These are phyloP conservation scores for Citrus sp. DNA, from an alignment of 345 rosid species.

Conservation along the genomic window DNA sequence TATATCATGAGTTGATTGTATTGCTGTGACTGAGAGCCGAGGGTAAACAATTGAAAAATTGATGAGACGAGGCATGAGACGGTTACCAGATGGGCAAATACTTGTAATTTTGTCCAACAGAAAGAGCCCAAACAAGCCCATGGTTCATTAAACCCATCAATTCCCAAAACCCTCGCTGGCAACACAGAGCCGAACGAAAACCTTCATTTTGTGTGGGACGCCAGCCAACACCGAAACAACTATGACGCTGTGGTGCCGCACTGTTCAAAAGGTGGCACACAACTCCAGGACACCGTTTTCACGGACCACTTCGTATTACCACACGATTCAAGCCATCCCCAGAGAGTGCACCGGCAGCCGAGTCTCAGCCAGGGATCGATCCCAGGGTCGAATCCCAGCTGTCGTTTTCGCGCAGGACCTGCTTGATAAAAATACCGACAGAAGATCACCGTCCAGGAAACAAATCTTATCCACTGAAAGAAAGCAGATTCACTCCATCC, in stretches of 20 bases:
- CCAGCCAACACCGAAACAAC: not conserved
- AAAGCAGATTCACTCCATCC: slow-evolving; percentile 65
- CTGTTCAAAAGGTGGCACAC: slow-evolving; percentile 37
- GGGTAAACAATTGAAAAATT: no score
- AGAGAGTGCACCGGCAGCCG: slow-evolving; percentile 60
- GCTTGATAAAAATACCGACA: slow-evolving; percentile 35
- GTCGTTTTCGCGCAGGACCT: slow-evolving; percentile 62
- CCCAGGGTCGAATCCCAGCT: slow-evolving; percentile 76
- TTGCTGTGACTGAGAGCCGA: no score
- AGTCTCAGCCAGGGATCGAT: slow-evolving; percentile 56
- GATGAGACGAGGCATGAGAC: not conserved
- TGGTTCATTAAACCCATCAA: not conserved
- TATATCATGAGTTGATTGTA: no score
- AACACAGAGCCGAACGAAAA: not conserved
- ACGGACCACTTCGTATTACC: slow-evolving; percentile 21
- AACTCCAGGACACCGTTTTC: slow-evolving; percentile 3
- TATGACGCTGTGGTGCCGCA: slow-evolving; percentile 53
- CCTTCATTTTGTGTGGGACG: not conserved
- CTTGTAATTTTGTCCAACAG: not conserved
- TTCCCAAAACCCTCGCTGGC: not conserved
- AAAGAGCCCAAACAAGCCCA: not conserved
- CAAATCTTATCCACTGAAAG: slow-evolving; percentile 63
- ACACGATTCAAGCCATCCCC: slow-evolving; percentile 78
- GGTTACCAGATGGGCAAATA: not conserved
- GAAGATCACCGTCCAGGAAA: slow-evolving; percentile 52